These are phyloP conservation scores for Peronospora belbahrii DNA, from an alignment of 352 stramenopile genomes.

Conservation along the genomic window DNA sequence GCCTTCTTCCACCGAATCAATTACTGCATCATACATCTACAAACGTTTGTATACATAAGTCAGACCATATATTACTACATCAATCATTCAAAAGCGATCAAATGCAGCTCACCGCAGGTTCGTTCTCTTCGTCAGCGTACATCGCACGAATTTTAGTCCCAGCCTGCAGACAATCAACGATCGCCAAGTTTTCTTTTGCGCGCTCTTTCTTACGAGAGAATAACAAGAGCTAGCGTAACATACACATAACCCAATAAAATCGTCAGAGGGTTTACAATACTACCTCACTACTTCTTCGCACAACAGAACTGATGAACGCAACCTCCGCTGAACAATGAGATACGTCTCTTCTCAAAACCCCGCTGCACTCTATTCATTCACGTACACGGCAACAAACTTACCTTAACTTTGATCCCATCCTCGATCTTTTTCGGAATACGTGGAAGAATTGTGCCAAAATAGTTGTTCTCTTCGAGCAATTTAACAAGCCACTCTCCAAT, in stretches of 20 bases:
- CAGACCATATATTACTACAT: background rate
- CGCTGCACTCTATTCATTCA: background rate
- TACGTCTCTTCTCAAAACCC: constrained; percentile 4
- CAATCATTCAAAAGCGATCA: background rate
- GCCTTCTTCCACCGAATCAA: constrained; percentile 88
- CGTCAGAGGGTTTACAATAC: background rate
- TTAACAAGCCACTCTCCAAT: constrained; percentile 89
- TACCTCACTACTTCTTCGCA: background rate
- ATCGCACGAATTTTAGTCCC: constrained; percentile 90
- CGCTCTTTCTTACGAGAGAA: constrained; percentile 61
- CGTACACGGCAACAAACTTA: constrained; percentile 14
- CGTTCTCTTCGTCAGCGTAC: constrained; percentile 95
- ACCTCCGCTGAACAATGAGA: constrained; percentile 20
- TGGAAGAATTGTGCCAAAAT: constrained; percentile 94
- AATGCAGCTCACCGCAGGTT: constrained; percentile 46
- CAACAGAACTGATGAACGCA: constrained; percentile 5
- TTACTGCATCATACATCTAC: constrained; percentile 93
- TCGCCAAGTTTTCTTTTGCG: constrained; percentile 50
- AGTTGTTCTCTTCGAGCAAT: constrained; percentile 92
- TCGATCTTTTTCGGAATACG: constrained; percentile 94
- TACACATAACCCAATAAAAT: background rate
- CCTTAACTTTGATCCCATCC: constrained; percentile 93
- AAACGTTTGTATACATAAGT: background rate
- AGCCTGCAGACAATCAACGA: constrained; percentile 70
- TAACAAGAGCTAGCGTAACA: constrained; percentile 59